phyloP scores from a whole-genome alignment of 345 rosid species.

The Trapa bicornis region DNA sequence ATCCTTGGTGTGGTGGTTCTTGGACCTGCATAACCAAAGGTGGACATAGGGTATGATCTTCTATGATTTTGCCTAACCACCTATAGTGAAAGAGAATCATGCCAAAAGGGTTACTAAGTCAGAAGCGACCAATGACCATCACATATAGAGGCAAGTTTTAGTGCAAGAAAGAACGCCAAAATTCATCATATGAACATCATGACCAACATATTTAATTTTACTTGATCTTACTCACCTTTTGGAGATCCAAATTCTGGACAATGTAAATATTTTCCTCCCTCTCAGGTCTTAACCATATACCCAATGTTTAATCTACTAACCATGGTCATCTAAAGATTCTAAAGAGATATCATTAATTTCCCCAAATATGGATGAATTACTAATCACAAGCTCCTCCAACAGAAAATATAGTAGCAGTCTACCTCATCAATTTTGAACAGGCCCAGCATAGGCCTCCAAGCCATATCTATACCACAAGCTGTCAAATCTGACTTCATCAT shows the following conservation, averaged over 20 bases:
- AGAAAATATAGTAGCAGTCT: conserved; percentile 56
- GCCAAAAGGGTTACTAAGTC: not conserved
- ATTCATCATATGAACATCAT: not conserved
- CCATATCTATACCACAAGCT: conserved; percentile 23
- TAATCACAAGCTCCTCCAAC: conserved; percentile 46
- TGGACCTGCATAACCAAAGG: conserved; percentile 32
- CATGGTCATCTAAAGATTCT: not conserved
- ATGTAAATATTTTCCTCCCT: not conserved
- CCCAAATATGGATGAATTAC: not conserved
- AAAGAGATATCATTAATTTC: not conserved
- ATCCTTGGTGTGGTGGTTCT: conserved; percentile 49
- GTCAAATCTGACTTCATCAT: not conserved
- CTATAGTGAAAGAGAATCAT: not conserved
- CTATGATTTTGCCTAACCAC: not conserved
- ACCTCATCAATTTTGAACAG: conserved; percentile 65
- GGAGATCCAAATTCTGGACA: not conserved
- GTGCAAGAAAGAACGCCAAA: not conserved
- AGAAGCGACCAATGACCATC: not conserved
- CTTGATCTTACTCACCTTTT: not conserved
- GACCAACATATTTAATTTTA: not conserved
- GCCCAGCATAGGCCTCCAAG: conserved; percentile 56
- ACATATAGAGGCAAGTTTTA: not conserved
- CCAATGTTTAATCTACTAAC: not conserved
- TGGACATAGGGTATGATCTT: not conserved
- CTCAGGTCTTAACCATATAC: not conserved